Evolutionary conservation across 2,329 filamentous ascomycete species (phyloP), one percentile per base, ranked within the genome.

Genomic region (Blastomyces emzantsi): DNA sequence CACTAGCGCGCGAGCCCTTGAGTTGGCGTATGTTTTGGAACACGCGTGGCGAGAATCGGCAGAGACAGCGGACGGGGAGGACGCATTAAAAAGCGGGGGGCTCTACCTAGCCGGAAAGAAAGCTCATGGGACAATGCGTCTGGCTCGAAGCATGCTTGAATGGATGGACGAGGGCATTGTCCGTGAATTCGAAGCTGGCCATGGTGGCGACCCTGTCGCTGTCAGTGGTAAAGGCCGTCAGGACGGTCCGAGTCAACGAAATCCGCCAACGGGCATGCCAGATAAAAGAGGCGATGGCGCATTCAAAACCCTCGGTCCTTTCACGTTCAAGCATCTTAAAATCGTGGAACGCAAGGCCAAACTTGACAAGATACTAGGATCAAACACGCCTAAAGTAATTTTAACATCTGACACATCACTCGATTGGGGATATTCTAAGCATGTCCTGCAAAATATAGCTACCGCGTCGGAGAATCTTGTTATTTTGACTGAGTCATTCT

Each of bases 111-210:
- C 92, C 0, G 92, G 92, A 49, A 88, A 87, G 64, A 96, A 91
- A 66, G 89, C 90, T 67, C 88, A 90, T 64, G 92, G 91, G 66
- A 96, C 92, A 0, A 90, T 97, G 82, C 85, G 91, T 61, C 90
- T 97, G 68, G 90, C 93, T 33, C 85, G 92, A 68, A 97, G 93
- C 74, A 96, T 99, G 90, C 81, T 99, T 41, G 94, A 99, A 73
- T 99, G 94, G 94, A 97, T 99, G 92, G 92, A 97, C 72, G 92
- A 97, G 71, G 88, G 87, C 64, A 95, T 99, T 64, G 89, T 96
- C 52, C 87, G 92, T 62, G 93, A 97, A 70, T 95, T 96, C 66
- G 92, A 96, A 73, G 86, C 88, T 19, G 80, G 76, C 1, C 76
- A 79, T 64, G 76, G 77, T 45, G 73, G 72, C 30, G 76, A 79